Percentiles rank a stretch among this genome's conserved stretches.
Evolutionary conservation across 805 yeast genomes (phyloP).

Genomic region (Candida boidinii): DNA sequence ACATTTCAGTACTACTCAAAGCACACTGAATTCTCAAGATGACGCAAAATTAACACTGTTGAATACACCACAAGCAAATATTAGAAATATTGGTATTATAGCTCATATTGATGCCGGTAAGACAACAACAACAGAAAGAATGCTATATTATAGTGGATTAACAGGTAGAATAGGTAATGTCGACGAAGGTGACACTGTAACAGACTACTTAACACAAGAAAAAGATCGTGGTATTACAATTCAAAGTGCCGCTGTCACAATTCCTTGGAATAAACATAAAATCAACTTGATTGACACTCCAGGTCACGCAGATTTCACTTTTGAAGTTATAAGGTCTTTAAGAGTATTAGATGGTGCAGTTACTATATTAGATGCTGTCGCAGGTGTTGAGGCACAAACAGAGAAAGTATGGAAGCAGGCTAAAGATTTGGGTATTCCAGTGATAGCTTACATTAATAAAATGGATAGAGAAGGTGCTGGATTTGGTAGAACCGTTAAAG

Average conservation of each 20-base stretch:
- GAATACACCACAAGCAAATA: conserved; percentile 22
- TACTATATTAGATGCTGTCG: conserved; percentile 87
- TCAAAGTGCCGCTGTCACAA: conserved; percentile 90
- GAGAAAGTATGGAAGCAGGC: conserved; percentile 97
- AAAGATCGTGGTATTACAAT: conserved; percentile 91
- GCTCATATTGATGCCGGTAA: conserved; percentile 99
- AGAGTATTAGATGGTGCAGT: conserved; percentile 93
- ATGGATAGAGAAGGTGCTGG: conserved; percentile 98
- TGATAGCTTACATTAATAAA: conserved; percentile 76
- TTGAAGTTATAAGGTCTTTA: conserved; percentile 84
- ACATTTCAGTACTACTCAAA: no score
- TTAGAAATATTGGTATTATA: conserved; percentile 88
- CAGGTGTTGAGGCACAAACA: conserved; percentile 97
- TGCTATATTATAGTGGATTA: conserved; percentile 84
- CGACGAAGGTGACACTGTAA: conserved; percentile 94
- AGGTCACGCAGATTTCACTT: conserved; percentile 96
- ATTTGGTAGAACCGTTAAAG: conserved; percentile 80
- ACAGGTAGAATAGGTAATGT: conserved; percentile 82
- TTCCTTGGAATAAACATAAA: conserved; percentile 67
- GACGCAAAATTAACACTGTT: no score
- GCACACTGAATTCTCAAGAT: not conserved
- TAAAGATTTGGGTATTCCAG: conserved; percentile 55
- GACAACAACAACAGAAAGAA: conserved; percentile 94
- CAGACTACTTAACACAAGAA: conserved; percentile 86
- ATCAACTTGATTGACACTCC: conserved; percentile 94